Base-by-base conservation (phyloP, 2,329 filamentous ascomycete genomes). In the Blastomyces gilchristii region DNA sequence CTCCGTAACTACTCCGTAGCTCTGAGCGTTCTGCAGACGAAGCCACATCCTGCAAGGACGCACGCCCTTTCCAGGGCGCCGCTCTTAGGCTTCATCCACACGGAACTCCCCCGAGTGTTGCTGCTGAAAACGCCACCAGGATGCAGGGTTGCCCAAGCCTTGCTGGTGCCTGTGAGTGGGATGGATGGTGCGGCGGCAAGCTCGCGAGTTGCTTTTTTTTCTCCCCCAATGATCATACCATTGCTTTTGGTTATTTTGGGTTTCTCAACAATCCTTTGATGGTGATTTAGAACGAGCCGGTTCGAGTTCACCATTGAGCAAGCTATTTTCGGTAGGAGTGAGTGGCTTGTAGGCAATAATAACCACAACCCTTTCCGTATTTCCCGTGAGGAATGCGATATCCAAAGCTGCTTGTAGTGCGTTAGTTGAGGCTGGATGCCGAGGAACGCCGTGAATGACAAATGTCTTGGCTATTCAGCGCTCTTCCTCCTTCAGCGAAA, bases 51-150 rank as follows among this genome's bases (percentile, higher is more conserved):
- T 54, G 14, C 7, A 18, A 37, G 34, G 53, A 39, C 34, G 34
- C 53, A 56, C 34, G 31, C 53, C 16, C 34, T 14, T 28, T 25
- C 22, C 47, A 14, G 50, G 28, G 50, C 28, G 22, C 28, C 22
- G 7, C 18, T 9, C 1, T 9, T 9, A 37, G 34, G 8, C 34
- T 37, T 56, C 39, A 28, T 31, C 56, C 56, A 58, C 39, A 58
- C 56, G 56, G 56, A 58, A 58, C 56, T 58, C 41, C 56, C 22
- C 56, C 56, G 56, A 58, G 28, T 39, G 12, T 5, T 28, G 39
- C 56, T 58, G 56, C 39, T 25, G 28, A 45, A n/a, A 22, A 16
- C 22, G n/a, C 56, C n/a, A 14, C 22, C n/a, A 12, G 31, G 22
- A 58, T 58, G 56, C 37, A 45, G 14, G 56, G 56, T 49, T 45